Evolutionary conservation across 306 rosid species (phyloP).

Genomic region (Sicyos edulis): DNA sequence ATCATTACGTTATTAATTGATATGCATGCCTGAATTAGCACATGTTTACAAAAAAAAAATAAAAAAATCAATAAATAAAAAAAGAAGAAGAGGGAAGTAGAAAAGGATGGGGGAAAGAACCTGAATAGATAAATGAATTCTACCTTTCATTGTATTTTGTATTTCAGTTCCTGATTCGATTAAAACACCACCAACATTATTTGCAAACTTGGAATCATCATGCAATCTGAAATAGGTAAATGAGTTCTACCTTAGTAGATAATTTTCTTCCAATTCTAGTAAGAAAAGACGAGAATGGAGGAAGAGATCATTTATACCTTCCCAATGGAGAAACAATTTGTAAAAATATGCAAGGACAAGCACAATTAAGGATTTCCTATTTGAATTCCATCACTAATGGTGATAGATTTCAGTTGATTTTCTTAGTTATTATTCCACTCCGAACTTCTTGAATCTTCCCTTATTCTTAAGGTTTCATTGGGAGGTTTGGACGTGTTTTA

Average conservation of each 20-base stretch:
- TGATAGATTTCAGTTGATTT: neutral
- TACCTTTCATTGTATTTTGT: slow-evolving; percentile 38
- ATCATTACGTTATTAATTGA: slow-evolving; percentile 28
- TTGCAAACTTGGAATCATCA: slow-evolving; percentile 46
- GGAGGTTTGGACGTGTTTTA: neutral
- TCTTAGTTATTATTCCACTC: neutral
- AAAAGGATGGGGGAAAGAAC: slow-evolving; percentile 13
- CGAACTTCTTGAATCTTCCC: neutral
- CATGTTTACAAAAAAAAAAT: neutral
- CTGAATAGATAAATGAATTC: slow-evolving; percentile 14
- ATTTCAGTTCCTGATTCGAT: slow-evolving; percentile 47
- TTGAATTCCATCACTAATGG: neutral
- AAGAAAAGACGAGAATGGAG: neutral
- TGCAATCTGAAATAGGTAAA: slow-evolving; percentile 42
- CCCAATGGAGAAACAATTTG: neutral
- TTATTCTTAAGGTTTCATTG: neutral
- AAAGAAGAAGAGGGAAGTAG: neutral
- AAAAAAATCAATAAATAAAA: too few species aligned
- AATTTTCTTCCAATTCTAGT: slow-evolving; percentile 2
- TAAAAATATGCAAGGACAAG: neutral
- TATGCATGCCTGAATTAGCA: neutral
- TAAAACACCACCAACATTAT: slow-evolving; percentile 56
- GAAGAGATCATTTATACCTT: slow-evolving; percentile 2
- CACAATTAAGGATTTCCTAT: neutral
- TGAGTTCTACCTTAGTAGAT: slow-evolving; percentile 14